phyloP scores from a whole-genome alignment of 192 early-diverging fungal species.

The Entomortierella chlamydospora region DNA sequence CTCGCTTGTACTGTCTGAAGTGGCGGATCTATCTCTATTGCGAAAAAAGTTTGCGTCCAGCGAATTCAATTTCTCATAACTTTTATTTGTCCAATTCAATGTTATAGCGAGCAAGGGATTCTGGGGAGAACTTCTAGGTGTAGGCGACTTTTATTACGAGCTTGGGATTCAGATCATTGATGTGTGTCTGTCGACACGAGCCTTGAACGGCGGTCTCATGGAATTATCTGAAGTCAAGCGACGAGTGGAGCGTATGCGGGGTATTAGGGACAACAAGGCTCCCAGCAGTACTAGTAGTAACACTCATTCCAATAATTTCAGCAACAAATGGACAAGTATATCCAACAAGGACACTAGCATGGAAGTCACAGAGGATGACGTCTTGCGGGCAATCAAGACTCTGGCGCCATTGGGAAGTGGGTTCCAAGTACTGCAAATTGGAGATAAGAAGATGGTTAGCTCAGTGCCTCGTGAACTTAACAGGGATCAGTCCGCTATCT shows the following conservation, averaged over 20 bases:
- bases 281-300: neutral
- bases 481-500: conserved; percentile 76
- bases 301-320: neutral
- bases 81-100: conserved; percentile 49
- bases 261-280: conserved; percentile 27
- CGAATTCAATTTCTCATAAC: no score
- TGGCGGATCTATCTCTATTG: no score
- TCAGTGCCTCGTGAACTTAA: conserved; percentile 93
- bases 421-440: conserved; percentile 87
- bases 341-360: conserved; percentile 31
- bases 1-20: conserved; percentile 75
- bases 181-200: conserved; percentile 86
- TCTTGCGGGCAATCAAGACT: conserved; percentile 85
- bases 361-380: conserved; percentile 79
- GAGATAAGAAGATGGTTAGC: conserved; percentile 84
- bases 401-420: conserved; percentile 89
- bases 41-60: no score
- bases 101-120: conserved; percentile 89
- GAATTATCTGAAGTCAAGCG: conserved; percentile 84
- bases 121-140: conserved; percentile 94
- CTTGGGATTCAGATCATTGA: conserved; percentile 94
- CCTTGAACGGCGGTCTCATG: conserved; percentile 91
- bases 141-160: conserved; percentile 98
- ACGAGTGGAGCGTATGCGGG: conserved; percentile 76
- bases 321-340: conserved; percentile 26